Base-by-base conservation (phyloP, 2,329 filamentous ascomycete species). In the Beauveria caledonica region DNA sequence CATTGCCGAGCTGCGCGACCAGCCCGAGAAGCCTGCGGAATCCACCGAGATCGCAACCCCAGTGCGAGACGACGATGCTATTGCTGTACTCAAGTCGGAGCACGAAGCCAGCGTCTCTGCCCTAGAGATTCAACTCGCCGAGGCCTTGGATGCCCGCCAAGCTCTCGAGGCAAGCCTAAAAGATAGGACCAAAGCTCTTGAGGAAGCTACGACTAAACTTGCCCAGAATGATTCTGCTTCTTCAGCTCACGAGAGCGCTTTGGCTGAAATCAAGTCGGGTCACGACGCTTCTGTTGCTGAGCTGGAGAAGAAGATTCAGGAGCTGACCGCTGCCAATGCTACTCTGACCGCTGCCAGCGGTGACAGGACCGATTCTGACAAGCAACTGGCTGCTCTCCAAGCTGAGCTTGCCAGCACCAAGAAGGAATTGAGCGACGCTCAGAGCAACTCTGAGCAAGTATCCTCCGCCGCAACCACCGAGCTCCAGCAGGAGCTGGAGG, bases 231-330 rank as follows among this genome's bases (percentile, higher is more conserved):
- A 75, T 80, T 27, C 52, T 13, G 39, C 10, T 17, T 23, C 52
- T 19, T 21, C 52, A 7, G 76, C 76, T 2, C 78, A 82, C 33
- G 78, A 83, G 62, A 73, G 78, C 60, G 74, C 77, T 21, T 68
- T 85, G 29, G 70, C 75, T 10, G 80, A 82, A 10, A 72, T 85
- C 51, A 81, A 79, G 66, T 65, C 75, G 4, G 72, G 71, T 52
- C 81, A 86, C 63, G 80, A 84, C 59, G 66, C 74, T 11, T 70
- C 74, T 3, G 66, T 78, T 33, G 74, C 74, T 25, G 78, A 78
- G 21, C 71, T 86, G 50, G 79, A 86, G 69, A 78, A 75, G 66
- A 80, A 82, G 70, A 75, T 87, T 36, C 78, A 83, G 21, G 78
- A 80, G 45, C 69, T 86, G 57, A 74, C 75, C 1, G 73, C 77